Percentiles rank a stretch among this genome's conserved stretches.
Conservation (phyloP, 202 grass and related monocot species). For the Alloteropsis angusta region DNA sequence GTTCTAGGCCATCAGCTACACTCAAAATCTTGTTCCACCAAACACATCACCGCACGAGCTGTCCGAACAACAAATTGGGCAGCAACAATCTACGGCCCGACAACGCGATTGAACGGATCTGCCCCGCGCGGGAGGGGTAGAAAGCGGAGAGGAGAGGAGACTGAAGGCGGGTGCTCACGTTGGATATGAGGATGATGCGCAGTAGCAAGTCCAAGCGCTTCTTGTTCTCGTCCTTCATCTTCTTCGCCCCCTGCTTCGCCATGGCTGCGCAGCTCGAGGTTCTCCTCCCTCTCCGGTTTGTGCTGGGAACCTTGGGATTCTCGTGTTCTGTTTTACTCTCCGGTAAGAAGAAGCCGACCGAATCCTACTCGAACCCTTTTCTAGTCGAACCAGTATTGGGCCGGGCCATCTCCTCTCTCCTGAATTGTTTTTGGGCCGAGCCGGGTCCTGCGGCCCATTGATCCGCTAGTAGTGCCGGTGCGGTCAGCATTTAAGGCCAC, state of each 20-base stretch:
- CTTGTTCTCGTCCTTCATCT: constrained; percentile 91
- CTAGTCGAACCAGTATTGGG: not conserved
- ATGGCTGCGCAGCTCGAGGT: constrained; percentile 31
- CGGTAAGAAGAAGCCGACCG: not conserved
- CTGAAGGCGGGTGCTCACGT: constrained; percentile 31
- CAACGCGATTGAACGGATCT: constrained; percentile 16
- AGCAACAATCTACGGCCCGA: not conserved
- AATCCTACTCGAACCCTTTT: not conserved
- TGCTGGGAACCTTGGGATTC: not conserved
- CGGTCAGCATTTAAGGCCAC: not conserved
- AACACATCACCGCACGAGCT: not conserved
- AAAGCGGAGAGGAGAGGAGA: not conserved
- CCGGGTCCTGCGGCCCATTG: not conserved
- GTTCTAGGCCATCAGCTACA: not conserved
- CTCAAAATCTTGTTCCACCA: not conserved
- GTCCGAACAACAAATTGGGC: not conserved
- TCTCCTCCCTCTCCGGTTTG: not conserved
- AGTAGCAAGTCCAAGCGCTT: constrained; percentile 67
- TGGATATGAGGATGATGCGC: constrained; percentile 67
- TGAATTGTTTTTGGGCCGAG: not conserved
- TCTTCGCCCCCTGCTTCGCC: constrained; percentile 95
- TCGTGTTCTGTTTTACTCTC: not conserved
- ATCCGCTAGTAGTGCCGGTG: not conserved
- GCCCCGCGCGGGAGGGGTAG: not conserved
- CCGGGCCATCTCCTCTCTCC: not conserved